These are phyloP conservation scores for Chloropicon primus DNA, from an alignment of 139 green algal genomes.

Conservation along the genomic window DNA sequence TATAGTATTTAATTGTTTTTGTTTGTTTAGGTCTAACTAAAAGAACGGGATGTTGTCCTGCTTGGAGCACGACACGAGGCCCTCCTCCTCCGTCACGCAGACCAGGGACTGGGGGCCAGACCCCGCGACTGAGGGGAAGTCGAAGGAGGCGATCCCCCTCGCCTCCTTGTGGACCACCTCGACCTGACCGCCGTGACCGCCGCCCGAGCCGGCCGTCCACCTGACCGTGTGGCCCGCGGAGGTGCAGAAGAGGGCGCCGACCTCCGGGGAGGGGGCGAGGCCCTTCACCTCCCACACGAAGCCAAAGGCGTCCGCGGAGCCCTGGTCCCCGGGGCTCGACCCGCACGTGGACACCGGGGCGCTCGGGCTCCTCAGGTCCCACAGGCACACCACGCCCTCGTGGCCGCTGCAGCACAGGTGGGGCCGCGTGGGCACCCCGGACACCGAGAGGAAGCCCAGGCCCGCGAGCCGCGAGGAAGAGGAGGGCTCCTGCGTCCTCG, in stretches of 20 bases:
- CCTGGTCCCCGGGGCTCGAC: neutral
- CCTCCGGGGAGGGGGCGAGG: too few relatives aligned
- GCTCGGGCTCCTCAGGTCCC: neutral
- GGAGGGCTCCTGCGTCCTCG: too few relatives aligned
- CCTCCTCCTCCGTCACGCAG: neutral
- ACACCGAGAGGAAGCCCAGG: neutral
- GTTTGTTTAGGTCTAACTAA: too few relatives aligned
- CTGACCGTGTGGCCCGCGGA: neutral
- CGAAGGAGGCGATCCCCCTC: neutral
- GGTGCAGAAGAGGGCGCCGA: neutral
- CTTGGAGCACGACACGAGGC: neutral
- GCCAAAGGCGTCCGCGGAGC: too few relatives aligned
- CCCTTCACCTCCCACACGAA: too few relatives aligned
- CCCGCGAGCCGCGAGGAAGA: too few relatives aligned
- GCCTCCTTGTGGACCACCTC: neutral
- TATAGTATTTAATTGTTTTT: too few relatives aligned
- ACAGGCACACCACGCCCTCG: neutral
- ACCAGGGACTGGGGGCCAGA: too few relatives aligned
- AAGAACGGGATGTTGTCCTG: too few relatives aligned
- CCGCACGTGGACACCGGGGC: neutral
- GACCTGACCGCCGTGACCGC: too few relatives aligned
- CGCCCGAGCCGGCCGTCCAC: neutral
- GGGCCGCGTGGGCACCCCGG: neutral
- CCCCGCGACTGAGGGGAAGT: neutral
- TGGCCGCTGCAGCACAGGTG: neutral